Evolutionary conservation across 225 moss, liverwort and hornwort species (phyloP).

Genomic region (Antitrichia curtipendula): DNA sequence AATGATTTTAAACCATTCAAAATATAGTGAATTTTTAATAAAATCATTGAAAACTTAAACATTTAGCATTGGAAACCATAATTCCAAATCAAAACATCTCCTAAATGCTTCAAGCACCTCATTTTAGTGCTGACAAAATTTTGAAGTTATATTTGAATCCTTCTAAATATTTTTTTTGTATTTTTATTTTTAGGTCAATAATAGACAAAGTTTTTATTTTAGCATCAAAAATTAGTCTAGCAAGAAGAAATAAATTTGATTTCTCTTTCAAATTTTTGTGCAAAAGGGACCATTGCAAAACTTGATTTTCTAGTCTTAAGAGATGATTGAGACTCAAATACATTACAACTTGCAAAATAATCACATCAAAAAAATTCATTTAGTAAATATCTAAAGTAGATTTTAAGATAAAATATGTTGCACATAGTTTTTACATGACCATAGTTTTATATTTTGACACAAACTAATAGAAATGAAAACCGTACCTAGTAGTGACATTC

Average conservation of each 20-base stretch:
- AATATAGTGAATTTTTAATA: neutral
- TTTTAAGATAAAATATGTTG: neutral
- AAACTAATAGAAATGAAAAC: neutral
- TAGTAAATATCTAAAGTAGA: neutral
- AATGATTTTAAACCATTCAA: neutral
- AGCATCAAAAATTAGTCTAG: neutral
- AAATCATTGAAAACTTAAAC: no score
- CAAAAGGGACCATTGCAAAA: neutral
- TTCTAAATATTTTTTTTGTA: neutral
- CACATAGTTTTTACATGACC: neutral
- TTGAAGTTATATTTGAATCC: neutral
- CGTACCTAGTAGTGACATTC: rapidly evolving
- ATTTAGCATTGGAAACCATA: no score
- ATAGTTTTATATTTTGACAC: neutral
- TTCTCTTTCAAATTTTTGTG: neutral
- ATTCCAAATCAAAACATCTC: no score
- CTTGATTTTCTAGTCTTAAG: neutral
- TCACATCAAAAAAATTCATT: neutral
- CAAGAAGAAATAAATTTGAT: neutral
- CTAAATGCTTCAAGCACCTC: no score
- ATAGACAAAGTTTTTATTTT: neutral
- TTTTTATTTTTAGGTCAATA: neutral
- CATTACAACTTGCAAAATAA: neutral
- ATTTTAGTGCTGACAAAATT: no score
- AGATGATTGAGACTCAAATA: neutral